Percentiles rank a stretch among this genome's conserved stretches.
These are phyloP conservation scores for Xylariaceae sp. DNA, from an alignment of 2,329 filamentous ascomycete genomes.

Conservation along the genomic window DNA sequence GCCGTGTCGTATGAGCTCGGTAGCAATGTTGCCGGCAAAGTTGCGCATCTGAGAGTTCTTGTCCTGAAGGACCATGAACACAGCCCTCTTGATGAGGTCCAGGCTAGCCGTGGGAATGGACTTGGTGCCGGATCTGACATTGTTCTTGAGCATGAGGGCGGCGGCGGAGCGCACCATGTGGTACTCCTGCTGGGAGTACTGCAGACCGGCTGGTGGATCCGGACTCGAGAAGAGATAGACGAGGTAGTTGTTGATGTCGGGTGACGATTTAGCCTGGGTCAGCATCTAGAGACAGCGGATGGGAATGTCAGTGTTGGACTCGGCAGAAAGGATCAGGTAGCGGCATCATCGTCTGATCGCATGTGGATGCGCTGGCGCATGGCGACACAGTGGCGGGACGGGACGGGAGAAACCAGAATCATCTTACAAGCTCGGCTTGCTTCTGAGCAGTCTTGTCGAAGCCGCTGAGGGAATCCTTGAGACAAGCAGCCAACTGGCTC, in stretches of 20 bases:
- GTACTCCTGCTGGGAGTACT: constrained; percentile 60
- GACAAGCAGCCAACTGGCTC: constrained; percentile 81
- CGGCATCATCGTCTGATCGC: neutral
- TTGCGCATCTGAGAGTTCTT: constrained; percentile 77
- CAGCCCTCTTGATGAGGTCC: constrained; percentile 73
- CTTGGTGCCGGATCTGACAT: constrained; percentile 73
- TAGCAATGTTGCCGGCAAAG: constrained; percentile 90
- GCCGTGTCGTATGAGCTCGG: constrained; percentile 81
- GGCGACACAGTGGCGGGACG: constrained; percentile 9
- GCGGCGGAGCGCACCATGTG: constrained; percentile 80
- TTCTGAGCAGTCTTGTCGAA: constrained; percentile 78
- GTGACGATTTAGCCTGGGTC: constrained; percentile 78
- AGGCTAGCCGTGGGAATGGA: constrained; percentile 72
- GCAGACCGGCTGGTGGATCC: constrained; percentile 59
- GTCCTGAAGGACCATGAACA: constrained; percentile 79
- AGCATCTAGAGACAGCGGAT: constrained; percentile 68
- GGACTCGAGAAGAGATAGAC: constrained; percentile 81
- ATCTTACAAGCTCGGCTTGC: constrained; percentile 79
- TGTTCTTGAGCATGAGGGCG: constrained; percentile 94
- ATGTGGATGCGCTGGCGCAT: constrained; percentile 20
- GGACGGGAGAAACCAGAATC: constrained; percentile 7
- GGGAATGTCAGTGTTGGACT: constrained; percentile 20
- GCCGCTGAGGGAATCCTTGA: constrained; percentile 88
- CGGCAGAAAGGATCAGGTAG: neutral
- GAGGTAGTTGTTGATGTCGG: constrained; percentile 96